A percentile compares a stretch with the other conserved stretches of the same genome.
phyloP scores from a whole-genome alignment of 805 yeast genomes.

The Teunomyces cretensis region DNA sequence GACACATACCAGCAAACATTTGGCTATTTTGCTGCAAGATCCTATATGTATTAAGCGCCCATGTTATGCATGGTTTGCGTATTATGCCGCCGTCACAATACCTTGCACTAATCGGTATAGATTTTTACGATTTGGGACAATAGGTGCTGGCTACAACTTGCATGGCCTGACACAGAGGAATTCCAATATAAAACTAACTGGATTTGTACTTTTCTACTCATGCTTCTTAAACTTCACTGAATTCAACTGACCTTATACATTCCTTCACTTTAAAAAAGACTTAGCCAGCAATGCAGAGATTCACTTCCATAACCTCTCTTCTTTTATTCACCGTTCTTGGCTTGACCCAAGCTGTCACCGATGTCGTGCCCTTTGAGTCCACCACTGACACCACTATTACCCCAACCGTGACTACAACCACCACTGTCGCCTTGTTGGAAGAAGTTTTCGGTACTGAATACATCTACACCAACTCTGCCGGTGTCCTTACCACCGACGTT shows the following conservation, averaged over 20 bases:
- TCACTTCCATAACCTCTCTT: slow-evolving; percentile 1
- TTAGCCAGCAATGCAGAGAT: neutral
- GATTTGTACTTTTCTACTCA: neutral
- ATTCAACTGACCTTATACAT: slow-evolving; percentile 1
- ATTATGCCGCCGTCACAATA: neutral
- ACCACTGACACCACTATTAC: slow-evolving; percentile 27
- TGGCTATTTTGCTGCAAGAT: too few relatives aligned
- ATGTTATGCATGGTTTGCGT: too few relatives aligned
- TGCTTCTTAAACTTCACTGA: neutral
- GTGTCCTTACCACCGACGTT: slow-evolving; percentile 29
- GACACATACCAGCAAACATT: neutral
- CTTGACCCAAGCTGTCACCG: slow-evolving; percentile 2
- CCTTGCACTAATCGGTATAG: neutral
- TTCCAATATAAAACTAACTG: neutral
- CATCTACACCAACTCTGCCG: slow-evolving; percentile 28
- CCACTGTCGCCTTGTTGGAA: slow-evolving; percentile 26
- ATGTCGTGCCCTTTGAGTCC: slow-evolving; percentile 11
- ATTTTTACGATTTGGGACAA: neutral
- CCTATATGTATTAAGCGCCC: too few relatives aligned
- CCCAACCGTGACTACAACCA: slow-evolving; percentile 28
- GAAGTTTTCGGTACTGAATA: slow-evolving; percentile 28
- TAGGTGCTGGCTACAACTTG: neutral
- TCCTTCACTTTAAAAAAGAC: neutral
- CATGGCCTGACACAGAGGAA: neutral
- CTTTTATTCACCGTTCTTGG: slow-evolving; percentile 8